Evolutionary conservation across 495 filamentous ascomycete species (phyloP).

Genomic region (Ramalina intermedia): DNA sequence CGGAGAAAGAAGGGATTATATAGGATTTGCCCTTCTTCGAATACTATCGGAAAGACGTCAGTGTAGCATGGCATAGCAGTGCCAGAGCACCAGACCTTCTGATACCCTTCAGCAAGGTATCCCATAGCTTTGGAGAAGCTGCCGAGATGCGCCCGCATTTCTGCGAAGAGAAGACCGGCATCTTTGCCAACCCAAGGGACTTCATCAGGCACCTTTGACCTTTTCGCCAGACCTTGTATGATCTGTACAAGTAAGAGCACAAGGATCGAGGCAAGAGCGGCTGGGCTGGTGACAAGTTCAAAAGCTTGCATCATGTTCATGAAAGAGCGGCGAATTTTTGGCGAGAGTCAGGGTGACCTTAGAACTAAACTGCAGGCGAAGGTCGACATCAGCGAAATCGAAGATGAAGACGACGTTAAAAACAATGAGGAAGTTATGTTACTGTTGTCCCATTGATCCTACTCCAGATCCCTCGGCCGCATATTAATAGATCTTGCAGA

Average conservation of each 20-base stretch:
- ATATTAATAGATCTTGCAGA: too few relatives aligned
- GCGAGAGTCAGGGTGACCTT: too few relatives aligned
- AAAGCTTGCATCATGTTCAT: neutral
- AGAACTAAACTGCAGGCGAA: too few relatives aligned
- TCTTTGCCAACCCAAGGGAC: constrained; percentile 7
- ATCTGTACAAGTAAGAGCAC: neutral
- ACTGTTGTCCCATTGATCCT: too few relatives aligned
- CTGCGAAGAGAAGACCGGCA: constrained; percentile 2
- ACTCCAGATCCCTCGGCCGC: too few relatives aligned
- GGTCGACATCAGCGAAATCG: too few relatives aligned
- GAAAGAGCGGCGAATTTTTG: too few relatives aligned
- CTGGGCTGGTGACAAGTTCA: neutral
- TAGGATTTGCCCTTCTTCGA: constrained; percentile 21
- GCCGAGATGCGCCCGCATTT: neutral
- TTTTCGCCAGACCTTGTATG: neutral
- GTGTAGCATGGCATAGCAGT: neutral
- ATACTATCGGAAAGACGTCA: constrained; percentile 10
- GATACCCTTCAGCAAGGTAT: constrained; percentile 2
- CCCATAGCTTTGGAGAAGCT: constrained; percentile 1
- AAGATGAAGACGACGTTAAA: too few relatives aligned
- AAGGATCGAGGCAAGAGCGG: neutral
- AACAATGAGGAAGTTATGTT: too few relatives aligned
- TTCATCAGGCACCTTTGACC: neutral
- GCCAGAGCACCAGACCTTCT: neutral
- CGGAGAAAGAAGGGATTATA: constrained; percentile 21